phyloP scores from a whole-genome alignment of 371 early-diverging fungal species.

The Circinella minor region DNA sequence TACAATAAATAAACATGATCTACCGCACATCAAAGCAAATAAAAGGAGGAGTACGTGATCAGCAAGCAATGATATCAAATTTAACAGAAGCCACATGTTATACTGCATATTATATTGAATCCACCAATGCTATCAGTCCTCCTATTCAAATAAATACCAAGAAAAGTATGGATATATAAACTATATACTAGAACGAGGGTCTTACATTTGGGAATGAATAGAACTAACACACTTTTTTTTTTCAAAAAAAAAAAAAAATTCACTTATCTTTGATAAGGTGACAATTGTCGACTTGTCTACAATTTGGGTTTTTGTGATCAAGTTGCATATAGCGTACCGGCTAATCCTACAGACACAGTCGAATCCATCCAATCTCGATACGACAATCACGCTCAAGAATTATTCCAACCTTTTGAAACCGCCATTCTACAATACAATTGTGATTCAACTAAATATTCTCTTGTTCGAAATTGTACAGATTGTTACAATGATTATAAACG shows the following conservation, averaged over 20 bases:
- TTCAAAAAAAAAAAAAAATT: constrained; percentile 7
- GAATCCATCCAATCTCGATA: constrained; percentile 44
- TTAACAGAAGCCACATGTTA: constrained; percentile 45
- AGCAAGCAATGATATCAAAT: constrained; percentile 41
- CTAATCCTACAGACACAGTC: constrained; percentile 15
- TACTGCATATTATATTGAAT: constrained; percentile 51
- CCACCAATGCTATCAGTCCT: constrained; percentile 27
- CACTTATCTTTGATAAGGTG: constrained; percentile 18
- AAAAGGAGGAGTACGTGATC: constrained; percentile 16
- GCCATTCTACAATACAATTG: constrained; percentile 66
- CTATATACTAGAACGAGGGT: too few relatives aligned
- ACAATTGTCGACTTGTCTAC: constrained; percentile 61
- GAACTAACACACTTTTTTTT: background rate
- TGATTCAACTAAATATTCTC: constrained; percentile 59
- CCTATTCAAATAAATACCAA: constrained; percentile 40
- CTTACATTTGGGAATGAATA: background rate
- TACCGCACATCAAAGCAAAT: too few relatives aligned
- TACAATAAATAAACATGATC: too few relatives aligned
- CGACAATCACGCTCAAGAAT: constrained; percentile 44
- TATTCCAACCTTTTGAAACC: constrained; percentile 54
- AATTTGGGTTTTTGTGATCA: constrained; percentile 60
- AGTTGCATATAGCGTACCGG: constrained; percentile 57
- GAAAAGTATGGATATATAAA: constrained; percentile 13
- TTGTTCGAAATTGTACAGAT: constrained; percentile 67
- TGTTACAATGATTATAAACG: constrained; percentile 64